Conservation (phyloP, 768 basidiomycete genomes). For the Hericium alpestre region DNA sequence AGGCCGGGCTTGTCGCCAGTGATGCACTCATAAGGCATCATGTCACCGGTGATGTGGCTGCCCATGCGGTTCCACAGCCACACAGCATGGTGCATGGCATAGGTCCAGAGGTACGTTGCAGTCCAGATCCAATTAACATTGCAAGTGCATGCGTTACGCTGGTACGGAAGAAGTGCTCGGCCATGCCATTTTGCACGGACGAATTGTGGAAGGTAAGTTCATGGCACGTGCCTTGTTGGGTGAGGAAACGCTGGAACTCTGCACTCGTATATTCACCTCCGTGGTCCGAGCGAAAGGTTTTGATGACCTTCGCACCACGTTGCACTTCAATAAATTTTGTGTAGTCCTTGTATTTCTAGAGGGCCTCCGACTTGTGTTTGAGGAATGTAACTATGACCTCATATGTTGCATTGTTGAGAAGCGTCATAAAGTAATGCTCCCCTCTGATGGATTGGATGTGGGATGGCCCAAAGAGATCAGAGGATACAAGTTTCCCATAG, state of each 20-base stretch:
- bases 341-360: slow-evolving; percentile 7
- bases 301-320: slow-evolving; percentile 5
- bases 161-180: slow-evolving; percentile 15
- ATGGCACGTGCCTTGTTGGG: slow-evolving; percentile 9
- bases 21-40: background rate
- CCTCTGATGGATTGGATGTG: slow-evolving; percentile 8
- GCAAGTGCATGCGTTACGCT: background rate
- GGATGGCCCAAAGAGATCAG: slow-evolving; percentile 30
- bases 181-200: slow-evolving; percentile 17
- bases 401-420: slow-evolving; percentile 16
- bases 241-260: slow-evolving; percentile 6
- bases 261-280: slow-evolving; percentile 15
- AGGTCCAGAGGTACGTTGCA: background rate
- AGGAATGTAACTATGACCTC: slow-evolving; percentile 3
- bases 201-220: slow-evolving; percentile 11
- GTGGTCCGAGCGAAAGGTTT: slow-evolving; percentile 13
- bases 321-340: slow-evolving; percentile 12
- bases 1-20: background rate
- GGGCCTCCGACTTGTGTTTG: slow-evolving; percentile 10
- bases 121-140: background rate
- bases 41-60: background rate
- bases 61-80: background rate
- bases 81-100: background rate
- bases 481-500: slow-evolving; percentile 24
- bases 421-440: slow-evolving; percentile 9